Evolutionary conservation across 768 basidiomycete species (phyloP), one percentile per base, ranked within the genome.

Genomic region (Agaricus blazei): DNA sequence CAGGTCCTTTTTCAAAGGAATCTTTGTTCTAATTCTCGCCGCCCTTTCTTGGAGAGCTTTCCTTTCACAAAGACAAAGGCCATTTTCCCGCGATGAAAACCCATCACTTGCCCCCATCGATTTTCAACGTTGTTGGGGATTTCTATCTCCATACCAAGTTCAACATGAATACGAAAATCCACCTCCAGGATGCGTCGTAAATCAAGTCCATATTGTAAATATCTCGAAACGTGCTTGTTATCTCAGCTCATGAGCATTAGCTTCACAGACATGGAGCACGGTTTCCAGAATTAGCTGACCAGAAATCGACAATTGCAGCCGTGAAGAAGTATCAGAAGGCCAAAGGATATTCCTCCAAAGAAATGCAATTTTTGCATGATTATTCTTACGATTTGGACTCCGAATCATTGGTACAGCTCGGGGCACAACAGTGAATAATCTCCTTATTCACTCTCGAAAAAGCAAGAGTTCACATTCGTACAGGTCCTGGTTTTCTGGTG

Each of bases 211-310:
- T 49, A 37, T 59, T 28, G 15, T 41, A 36, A 40, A 50, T 60
- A 15, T 8, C n/a, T 11, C 19, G 28, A 40, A 36, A 8, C 26
- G 3, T 24, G 34, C 19, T 34, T 26, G 14, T 2, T 4, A 26
- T 23, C 12, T 6, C 12, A 24, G 19, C 44, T 46, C 24, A 46
- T 11, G 23, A 2, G 5, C 19, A 45, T 47, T 54, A 91, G 90
- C 71, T 93, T 9, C 85, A 92, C 68, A 75, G 91, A 12, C 91
- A 93, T 62, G 90, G 90, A 2, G 82, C 88, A 0, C 81, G 91
- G 34, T 92, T 77, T 62, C 91, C 91, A 0, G 90, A 89, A 0
- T 59, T 64, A 0, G 72, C 73, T 2, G 76, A 80, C 9, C 64
- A 74, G 1, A 60, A 63, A 9, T 51, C 58, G 26, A 87, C 87